phyloP scores from a whole-genome alignment of 441 rosid genomes.

The Raphanus hybrid region DNA sequence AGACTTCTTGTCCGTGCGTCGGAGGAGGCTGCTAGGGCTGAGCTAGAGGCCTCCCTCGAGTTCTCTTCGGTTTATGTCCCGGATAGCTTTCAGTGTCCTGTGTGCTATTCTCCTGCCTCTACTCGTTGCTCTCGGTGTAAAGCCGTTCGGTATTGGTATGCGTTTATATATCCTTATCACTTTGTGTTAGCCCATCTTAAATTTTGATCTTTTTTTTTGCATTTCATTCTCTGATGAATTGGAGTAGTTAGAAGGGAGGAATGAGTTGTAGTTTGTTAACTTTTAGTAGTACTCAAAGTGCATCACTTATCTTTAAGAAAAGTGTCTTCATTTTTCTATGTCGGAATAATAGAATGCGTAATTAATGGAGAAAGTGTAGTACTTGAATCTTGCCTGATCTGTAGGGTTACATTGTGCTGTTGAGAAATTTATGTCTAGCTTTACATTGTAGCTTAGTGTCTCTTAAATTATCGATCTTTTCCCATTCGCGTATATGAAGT shows the following conservation, averaged over 20 bases:
- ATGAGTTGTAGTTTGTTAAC: constrained; percentile 2
- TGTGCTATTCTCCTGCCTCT: constrained; percentile 75
- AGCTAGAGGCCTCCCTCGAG: constrained; percentile 61
- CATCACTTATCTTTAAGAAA: constrained; percentile 12
- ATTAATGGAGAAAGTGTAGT: constrained; percentile 3
- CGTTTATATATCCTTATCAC: not conserved
- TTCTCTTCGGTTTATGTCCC: constrained; percentile 47
- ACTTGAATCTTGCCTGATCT: constrained; percentile 15
- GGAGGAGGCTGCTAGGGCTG: constrained; percentile 85
- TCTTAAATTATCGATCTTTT: not conserved
- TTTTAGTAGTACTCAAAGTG: constrained; percentile 31
- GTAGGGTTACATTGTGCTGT: constrained; percentile 1
- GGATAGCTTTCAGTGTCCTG: constrained; percentile 60
- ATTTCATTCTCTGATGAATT: not conserved
- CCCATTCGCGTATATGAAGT: not conserved
- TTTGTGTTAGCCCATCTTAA: not conserved
- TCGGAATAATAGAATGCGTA: not conserved
- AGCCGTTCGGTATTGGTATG: constrained; percentile 87
- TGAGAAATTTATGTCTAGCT: constrained; percentile 12
- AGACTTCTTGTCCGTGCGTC: constrained; percentile 79
- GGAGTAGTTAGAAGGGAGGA: constrained; percentile 13
- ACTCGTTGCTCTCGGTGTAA: constrained; percentile 89
- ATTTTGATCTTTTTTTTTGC: not conserved
- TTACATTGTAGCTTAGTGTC: not conserved
- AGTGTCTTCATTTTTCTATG: not conserved